These are phyloP conservation scores for Scenedesmus sp. DNA, from an alignment of 163 green algal genomes.

Conservation along the genomic window DNA sequence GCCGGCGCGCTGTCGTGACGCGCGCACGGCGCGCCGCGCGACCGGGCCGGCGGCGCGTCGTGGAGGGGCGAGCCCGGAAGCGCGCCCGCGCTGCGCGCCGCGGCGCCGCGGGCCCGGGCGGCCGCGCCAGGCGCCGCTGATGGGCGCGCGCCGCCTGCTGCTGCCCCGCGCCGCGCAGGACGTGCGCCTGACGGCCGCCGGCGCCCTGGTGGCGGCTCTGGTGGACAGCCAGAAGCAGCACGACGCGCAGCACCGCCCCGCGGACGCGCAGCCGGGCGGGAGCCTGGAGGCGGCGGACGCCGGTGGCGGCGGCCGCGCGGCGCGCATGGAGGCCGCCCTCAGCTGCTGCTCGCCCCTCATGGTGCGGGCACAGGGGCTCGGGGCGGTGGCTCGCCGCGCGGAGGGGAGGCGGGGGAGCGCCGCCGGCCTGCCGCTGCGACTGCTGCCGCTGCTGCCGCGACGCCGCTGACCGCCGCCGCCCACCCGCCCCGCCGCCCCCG, in stretches of 20 bases:
- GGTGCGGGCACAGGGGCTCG: slow-evolving; percentile 31
- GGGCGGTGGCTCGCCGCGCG: not conserved
- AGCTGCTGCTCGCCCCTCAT: slow-evolving; percentile 64
- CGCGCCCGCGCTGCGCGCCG: no score
- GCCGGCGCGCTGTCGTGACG: no score
- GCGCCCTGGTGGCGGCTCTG: slow-evolving; percentile 18
- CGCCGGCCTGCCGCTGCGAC: no score
- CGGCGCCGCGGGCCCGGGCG: no score
- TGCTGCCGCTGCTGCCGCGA: not conserved
- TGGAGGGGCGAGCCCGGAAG: no score
- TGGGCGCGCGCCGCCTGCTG: no score
- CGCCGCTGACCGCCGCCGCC: no score
- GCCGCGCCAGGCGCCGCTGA: no score
- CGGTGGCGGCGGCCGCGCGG: slow-evolving; percentile 4
- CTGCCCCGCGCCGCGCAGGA: slow-evolving; percentile 1
- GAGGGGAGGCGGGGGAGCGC: no score
- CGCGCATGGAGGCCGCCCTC: slow-evolving; percentile 52
- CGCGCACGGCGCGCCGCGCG: no score
- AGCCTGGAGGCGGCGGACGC: slow-evolving; percentile 18
- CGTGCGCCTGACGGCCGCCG: slow-evolving; percentile 7
- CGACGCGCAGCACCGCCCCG: not conserved
- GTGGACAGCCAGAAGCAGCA: slow-evolving; percentile 31
- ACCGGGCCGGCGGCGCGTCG: no score
- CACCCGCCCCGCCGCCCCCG: no score
- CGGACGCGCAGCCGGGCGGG: slow-evolving; percentile 15